Conservation (phyloP, 2,329 filamentous ascomycete species). For the Cladosporium sp. region DNA sequence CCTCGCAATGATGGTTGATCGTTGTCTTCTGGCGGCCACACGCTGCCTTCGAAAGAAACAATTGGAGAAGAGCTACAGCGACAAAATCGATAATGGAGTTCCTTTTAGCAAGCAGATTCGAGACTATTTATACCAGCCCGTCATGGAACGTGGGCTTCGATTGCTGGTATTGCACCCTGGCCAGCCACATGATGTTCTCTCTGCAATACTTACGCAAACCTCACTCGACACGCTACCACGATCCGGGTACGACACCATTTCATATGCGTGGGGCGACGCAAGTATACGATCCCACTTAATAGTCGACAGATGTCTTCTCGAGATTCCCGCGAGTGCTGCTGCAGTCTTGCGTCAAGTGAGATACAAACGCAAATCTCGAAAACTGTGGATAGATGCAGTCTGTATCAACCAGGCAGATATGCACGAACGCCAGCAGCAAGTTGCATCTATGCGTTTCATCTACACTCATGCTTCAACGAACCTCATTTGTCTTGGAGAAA, state of each 20-base stretch:
- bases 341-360: background rate
- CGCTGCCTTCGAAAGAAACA: too few species aligned
- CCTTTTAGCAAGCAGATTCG: too few species aligned
- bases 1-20: too few species aligned
- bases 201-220: too few species aligned
- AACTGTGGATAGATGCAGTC: slow-evolving; percentile 18
- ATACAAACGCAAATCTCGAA: background rate
- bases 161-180: too few species aligned
- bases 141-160: too few species aligned
- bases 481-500: background rate
- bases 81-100: too few species aligned
- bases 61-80: too few species aligned
- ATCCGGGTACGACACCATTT: background rate
- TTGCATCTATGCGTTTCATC: slow-evolving; percentile 14
- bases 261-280: background rate
- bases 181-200: too few species aligned
- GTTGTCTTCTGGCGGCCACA: too few species aligned
- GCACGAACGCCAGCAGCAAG: slow-evolving; percentile 16
- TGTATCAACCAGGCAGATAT: slow-evolving; percentile 17
- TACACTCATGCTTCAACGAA: background rate
- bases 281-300: background rate
- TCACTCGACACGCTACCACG: too few species aligned
- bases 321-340: background rate
- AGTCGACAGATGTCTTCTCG: background rate
- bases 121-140: too few species aligned